These are phyloP conservation scores for Candida taoyuanica DNA, from an alignment of 805 yeast species.

Conservation along the genomic window DNA sequence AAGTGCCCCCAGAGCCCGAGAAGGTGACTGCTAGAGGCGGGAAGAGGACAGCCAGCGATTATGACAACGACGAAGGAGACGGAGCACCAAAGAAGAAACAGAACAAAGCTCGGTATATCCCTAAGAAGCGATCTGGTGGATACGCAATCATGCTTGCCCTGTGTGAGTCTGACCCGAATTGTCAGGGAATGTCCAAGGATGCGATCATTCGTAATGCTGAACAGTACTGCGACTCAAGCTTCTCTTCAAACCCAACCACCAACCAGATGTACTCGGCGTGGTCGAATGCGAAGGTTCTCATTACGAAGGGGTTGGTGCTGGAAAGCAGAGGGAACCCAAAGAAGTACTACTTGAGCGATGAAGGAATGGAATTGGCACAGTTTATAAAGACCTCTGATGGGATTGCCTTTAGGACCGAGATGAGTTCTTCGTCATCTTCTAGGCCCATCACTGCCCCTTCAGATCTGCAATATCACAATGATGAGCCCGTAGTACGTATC, in stretches of 20 bases:
- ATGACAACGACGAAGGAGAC: no score
- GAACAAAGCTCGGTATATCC: constrained; percentile 48
- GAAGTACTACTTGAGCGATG: constrained; percentile 60
- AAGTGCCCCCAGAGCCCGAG: constrained; percentile 35
- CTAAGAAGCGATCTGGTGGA: constrained; percentile 74
- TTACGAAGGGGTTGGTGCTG: constrained; percentile 54
- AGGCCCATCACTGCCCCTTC: no score
- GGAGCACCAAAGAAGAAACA: constrained; percentile 10
- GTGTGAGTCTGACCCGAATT: constrained; percentile 39
- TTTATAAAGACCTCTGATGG: constrained; percentile 45
- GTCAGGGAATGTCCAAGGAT: constrained; percentile 59
- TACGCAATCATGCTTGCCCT: constrained; percentile 73
- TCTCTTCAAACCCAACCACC: constrained; percentile 54
- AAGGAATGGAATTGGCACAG: constrained; percentile 61
- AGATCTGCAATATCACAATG: no score
- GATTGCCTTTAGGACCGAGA: constrained; percentile 27
- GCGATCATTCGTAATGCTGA: constrained; percentile 52
- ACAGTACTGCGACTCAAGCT: constrained; percentile 52
- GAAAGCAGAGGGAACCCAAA: constrained; percentile 50
- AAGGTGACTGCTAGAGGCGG: constrained; percentile 10
- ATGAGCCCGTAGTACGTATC: no score
- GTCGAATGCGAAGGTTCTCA: constrained; percentile 60
- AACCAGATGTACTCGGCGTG: constrained; percentile 71
- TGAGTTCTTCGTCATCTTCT: not conserved
- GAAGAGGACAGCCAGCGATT: no score